A percentile compares a stretch with the other conserved stretches of the same genome.
These are phyloP conservation scores for Aspergillus carbonarius DNA, from an alignment of 2,329 filamentous ascomycete species.

Conservation along the genomic window DNA sequence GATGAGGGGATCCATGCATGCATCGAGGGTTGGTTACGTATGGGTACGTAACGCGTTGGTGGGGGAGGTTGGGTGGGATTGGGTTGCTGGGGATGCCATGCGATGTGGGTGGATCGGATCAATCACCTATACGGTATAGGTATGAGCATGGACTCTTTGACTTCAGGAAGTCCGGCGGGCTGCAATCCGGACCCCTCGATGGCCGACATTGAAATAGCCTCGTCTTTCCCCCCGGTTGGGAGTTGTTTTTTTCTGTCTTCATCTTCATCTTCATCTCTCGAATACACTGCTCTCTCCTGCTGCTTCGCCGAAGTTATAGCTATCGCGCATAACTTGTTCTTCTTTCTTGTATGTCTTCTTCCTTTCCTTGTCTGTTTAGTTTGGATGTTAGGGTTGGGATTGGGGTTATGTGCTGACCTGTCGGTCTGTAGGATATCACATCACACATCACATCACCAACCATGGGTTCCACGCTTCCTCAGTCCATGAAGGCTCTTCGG, in stretches of 20 bases:
- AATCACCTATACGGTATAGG: too few species aligned
- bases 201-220: conserved; percentile 10
- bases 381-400: too few species aligned
- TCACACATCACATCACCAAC: conserved; percentile 17
- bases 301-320: background rate
- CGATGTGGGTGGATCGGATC: too few species aligned
- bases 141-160: too few species aligned
- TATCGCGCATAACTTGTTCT: background rate
- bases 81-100: too few species aligned
- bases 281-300: background rate
- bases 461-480: conserved; percentile 46
- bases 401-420: background rate
- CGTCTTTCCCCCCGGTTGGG: conserved; percentile 4
- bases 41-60: too few species aligned
- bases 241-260: background rate
- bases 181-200: background rate
- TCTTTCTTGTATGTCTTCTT: background rate
- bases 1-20: too few species aligned
- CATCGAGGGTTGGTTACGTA: too few species aligned
- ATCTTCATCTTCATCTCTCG: conserved; percentile 2
- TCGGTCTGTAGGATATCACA: background rate
- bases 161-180: too few species aligned
- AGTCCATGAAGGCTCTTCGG: conserved; percentile 63
- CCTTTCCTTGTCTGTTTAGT: background rate
- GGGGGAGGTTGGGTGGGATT: too few species aligned